These are phyloP conservation scores for Fragaria ananassa DNA, from an alignment of 306 rosid species.

Conservation along the genomic window DNA sequence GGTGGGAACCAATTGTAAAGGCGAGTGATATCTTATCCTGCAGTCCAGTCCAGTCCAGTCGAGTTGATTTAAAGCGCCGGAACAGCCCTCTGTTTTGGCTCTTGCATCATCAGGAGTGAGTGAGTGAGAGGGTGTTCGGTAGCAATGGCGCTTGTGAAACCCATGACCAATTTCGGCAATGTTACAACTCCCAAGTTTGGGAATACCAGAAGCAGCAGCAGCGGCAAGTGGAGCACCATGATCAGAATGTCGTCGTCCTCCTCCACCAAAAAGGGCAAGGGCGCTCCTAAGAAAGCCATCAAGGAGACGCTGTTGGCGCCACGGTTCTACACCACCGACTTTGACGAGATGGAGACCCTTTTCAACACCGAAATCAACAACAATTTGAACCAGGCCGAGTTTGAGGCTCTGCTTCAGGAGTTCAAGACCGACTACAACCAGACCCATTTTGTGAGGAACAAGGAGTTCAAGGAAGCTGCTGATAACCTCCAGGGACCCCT, in stretches of 20 bases:
- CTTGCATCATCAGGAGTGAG: too few species aligned
- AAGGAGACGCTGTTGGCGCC: conserved; percentile 93
- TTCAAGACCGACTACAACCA: conserved; percentile 97
- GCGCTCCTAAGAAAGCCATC: conserved; percentile 40
- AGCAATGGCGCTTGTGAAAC: conserved; percentile 85
- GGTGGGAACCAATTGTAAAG: background rate
- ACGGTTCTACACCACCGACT: conserved; percentile 94
- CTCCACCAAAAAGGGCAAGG: conserved; percentile 30
- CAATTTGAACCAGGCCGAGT: conserved; percentile 77
- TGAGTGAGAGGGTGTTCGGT: conserved; percentile 22
- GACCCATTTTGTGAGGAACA: conserved; percentile 94
- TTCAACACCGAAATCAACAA: conserved; percentile 96
- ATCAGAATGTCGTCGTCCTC: conserved; percentile 54
- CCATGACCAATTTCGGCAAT: conserved; percentile 66
- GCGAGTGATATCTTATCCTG: background rate
- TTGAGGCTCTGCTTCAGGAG: conserved; percentile 90
- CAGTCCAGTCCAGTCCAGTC: background rate
- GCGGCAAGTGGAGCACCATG: conserved; percentile 34
- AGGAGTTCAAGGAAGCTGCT: conserved; percentile 98
- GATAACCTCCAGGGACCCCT: conserved; percentile 80
- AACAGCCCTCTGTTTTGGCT: too few species aligned
- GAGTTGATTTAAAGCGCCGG: too few species aligned
- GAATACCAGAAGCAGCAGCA: conserved; percentile 27
- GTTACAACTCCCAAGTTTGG: conserved; percentile 36
- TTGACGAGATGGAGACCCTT: conserved; percentile 95